Conservation (phyloP, 495 filamentous ascomycete species). For the Neurospora hispaniola region DNA sequence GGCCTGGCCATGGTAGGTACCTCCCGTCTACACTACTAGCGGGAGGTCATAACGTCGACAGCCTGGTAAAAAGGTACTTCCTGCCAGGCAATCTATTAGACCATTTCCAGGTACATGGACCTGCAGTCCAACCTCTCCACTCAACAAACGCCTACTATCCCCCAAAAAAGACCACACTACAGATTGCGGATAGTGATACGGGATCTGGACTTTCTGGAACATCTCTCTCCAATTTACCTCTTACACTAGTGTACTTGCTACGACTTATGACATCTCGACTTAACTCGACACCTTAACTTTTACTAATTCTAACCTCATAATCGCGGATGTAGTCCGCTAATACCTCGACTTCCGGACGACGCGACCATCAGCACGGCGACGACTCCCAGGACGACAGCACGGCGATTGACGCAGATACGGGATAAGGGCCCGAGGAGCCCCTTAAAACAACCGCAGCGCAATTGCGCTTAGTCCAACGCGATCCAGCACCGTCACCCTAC, state of each 20-base stretch:
- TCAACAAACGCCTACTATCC: not conserved
- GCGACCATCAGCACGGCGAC: not conserved
- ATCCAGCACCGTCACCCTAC: not conserved
- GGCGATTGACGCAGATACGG: not conserved
- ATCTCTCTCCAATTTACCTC: not conserved
- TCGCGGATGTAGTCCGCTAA: not conserved
- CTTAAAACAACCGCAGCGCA: not conserved
- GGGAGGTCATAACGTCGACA: not conserved
- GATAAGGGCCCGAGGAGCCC: not conserved
- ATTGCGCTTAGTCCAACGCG: not conserved
- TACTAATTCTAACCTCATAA: not conserved
- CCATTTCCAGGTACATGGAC: not conserved
- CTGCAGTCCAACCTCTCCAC: not conserved
- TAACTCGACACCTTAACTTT: not conserved
- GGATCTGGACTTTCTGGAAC: not conserved
- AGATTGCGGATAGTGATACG: not conserved
- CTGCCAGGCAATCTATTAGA: too few species aligned
- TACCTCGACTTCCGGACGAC: not conserved
- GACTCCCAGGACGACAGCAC: not conserved
- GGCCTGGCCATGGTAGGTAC: not conserved
- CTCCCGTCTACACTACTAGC: not conserved
- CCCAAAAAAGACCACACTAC: not conserved
- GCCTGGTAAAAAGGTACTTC: not conserved
- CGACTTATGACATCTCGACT: not conserved
- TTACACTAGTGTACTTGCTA: not conserved